A percentile compares a stretch with the other conserved stretches of the same genome.
Conservation (phyloP, 768 basidiomycete genomes). For the Galerina marginata region DNA sequence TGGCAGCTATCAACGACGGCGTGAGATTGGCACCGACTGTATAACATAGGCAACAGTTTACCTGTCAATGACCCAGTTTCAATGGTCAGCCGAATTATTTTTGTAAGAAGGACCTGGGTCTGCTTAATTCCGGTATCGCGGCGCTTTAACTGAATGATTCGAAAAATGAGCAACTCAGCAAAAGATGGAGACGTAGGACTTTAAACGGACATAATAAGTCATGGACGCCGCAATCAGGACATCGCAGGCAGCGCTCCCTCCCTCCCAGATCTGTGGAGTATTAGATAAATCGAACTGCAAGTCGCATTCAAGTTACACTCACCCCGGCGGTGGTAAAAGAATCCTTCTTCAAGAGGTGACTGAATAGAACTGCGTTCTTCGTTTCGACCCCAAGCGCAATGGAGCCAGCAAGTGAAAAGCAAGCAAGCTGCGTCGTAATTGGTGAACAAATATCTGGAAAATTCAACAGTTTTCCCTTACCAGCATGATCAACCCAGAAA, state of each 20-base stretch:
- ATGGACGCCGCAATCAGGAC: conserved; percentile 19
- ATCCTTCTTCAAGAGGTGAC: conserved; percentile 13
- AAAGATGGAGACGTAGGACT: neutral
- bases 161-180: neutral
- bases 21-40: too few relatives aligned
- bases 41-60: conserved; percentile 6
- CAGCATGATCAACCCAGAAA: conserved; percentile 5
- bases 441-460: neutral
- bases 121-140: conserved; percentile 9
- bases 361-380: conserved; percentile 15
- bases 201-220: conserved; percentile 17
- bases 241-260: conserved; percentile 19
- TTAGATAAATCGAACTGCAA: neutral
- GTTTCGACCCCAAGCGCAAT: conserved; percentile 18
- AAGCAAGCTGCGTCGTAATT: neutral
- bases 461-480: neutral
- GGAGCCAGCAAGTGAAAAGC: conserved; percentile 11
- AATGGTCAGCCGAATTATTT: conserved; percentile 11
- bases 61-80: conserved; percentile 11
- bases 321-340: conserved; percentile 17
- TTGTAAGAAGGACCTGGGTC: conserved; percentile 10
- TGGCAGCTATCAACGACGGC: neutral
- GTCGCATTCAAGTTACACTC: neutral
- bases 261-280: conserved; percentile 18
- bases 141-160: neutral